Percentiles rank a stretch among this genome's conserved stretches.
These are phyloP conservation scores for Penicillium sp. DNA, from an alignment of 2,329 filamentous ascomycete genomes.

Conservation along the genomic window DNA sequence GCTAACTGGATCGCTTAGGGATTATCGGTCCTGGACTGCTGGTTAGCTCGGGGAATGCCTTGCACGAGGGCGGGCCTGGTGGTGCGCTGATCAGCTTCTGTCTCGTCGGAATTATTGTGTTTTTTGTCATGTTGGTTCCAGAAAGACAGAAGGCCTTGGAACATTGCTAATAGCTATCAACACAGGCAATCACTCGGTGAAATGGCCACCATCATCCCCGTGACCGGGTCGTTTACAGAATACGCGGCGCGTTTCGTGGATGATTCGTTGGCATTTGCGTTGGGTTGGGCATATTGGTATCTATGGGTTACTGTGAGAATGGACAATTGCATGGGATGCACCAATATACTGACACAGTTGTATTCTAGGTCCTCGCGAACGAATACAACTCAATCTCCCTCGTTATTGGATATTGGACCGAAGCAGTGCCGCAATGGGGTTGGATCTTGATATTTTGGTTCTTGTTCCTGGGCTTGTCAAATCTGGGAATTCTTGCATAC, in stretches of 20 bases:
- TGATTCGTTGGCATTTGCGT: constrained; percentile 64
- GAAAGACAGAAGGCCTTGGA: too few relatives aligned
- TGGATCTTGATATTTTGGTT: constrained; percentile 51
- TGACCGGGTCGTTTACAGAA: constrained; percentile 67
- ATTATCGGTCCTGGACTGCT: constrained; percentile 68
- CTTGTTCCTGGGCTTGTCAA: constrained; percentile 43
- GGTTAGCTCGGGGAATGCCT: constrained; percentile 67
- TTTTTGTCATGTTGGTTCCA: constrained; percentile 41
- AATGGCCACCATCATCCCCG: constrained; percentile 69
- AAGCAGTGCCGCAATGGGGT: constrained; percentile 45
- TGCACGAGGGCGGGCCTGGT: constrained; percentile 67
- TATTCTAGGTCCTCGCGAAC: constrained; percentile 37
- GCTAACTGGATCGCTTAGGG: constrained; percentile 32
- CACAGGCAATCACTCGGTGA: constrained; percentile 76
- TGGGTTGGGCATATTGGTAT: constrained; percentile 68
- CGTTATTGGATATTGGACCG: constrained; percentile 47
- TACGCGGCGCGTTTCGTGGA: constrained; percentile 70
- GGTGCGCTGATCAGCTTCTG: constrained; percentile 71
- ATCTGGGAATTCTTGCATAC: constrained; percentile 47
- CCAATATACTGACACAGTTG: neutral
- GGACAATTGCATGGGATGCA: neutral
- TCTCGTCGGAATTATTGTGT: constrained; percentile 67
- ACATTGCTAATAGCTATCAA: constrained; percentile 30
- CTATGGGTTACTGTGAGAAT: constrained; percentile 41
- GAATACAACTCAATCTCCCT: constrained; percentile 49